Conservation (phyloP, 192 early-diverging fungal genomes). For the Mortierella hygrophila region DNA sequence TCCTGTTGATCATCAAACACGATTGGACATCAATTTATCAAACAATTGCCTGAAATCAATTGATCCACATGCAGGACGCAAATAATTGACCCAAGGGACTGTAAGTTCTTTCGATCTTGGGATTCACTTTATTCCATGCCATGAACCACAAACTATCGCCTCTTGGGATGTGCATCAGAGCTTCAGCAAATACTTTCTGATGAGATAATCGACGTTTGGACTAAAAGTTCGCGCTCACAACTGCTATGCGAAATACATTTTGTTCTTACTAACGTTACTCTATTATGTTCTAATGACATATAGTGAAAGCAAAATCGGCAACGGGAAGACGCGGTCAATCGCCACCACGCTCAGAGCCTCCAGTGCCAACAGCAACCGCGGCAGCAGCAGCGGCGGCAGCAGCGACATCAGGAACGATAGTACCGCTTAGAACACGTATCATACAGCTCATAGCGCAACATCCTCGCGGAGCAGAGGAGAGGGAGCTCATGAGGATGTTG, state of each 20-base stretch:
- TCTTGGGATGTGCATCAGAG: background rate
- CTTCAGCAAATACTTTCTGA: background rate
- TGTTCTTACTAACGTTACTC: background rate
- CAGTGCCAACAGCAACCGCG: constrained; percentile 12
- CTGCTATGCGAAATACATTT: constrained; percentile 1
- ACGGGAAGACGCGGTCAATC: constrained; percentile 35
- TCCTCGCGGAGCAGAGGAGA: constrained; percentile 31
- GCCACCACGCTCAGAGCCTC: constrained; percentile 25
- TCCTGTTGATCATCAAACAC: background rate
- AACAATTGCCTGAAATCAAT: background rate
- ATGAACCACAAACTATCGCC: background rate
- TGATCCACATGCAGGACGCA: constrained; percentile 15
- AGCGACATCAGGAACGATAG: constrained; percentile 24
- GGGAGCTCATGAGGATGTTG: constrained; percentile 17
- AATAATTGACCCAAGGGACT: constrained; percentile 37
- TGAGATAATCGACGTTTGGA: background rate
- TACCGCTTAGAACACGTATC: constrained; percentile 42
- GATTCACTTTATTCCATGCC: background rate
- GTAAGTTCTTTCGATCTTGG: constrained; percentile 25
- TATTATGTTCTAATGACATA: background rate
- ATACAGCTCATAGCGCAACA: constrained; percentile 41
- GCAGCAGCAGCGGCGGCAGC: constrained; percentile 15
- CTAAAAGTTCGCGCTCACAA: background rate
- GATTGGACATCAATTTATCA: background rate
- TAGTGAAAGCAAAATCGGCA: constrained; percentile 31